Evolutionary conservation across 1,284 basidiomycete genomes (phyloP).

Genomic region (Cystobasidium pallidum): DNA sequence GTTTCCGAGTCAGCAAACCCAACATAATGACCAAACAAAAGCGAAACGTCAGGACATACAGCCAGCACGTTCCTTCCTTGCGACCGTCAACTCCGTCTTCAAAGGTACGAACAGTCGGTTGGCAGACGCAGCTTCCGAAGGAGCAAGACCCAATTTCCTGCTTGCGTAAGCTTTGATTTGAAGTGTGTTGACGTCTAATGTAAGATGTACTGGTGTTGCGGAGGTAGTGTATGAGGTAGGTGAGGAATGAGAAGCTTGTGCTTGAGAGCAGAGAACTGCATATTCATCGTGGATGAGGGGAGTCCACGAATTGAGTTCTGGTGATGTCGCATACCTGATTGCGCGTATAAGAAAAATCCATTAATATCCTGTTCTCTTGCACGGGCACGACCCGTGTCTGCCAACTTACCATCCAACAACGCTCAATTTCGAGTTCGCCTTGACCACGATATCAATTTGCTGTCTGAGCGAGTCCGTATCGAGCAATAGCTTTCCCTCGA

Average conservation of each 20-base stretch:
- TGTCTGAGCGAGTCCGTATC: constrained; percentile 40
- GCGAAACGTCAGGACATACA: constrained; percentile 74
- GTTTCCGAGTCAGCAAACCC: not conserved
- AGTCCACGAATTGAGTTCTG: constrained; percentile 90
- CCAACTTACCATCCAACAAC: constrained; percentile 39
- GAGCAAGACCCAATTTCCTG: constrained; percentile 76
- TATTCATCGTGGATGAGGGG: constrained; percentile 99
- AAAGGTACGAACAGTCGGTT: constrained; percentile 90
- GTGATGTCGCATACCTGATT: constrained; percentile 84
- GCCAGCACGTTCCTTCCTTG: constrained; percentile 78
- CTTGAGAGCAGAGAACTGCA: constrained; percentile 75
- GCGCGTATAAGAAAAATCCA: too few species aligned
- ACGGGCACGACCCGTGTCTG: too few species aligned
- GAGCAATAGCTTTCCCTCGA: constrained; percentile 61
- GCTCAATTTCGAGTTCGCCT: constrained; percentile 37
- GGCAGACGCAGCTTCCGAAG: constrained; percentile 72
- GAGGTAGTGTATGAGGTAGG: constrained; percentile 23
- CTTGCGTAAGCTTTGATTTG: constrained; percentile 73
- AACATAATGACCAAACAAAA: constrained; percentile 20
- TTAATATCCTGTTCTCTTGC: too few species aligned
- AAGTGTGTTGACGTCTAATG: constrained; percentile 81
- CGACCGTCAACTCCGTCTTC: constrained; percentile 77
- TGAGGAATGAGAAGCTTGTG: not conserved
- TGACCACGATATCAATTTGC: constrained; percentile 41
- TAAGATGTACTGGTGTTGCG: constrained; percentile 83